A percentile compares a stretch with the other conserved stretches of the same genome.
These are phyloP conservation scores for Arthromyces matolae DNA, from an alignment of 768 basidiomycete species.

Conservation along the genomic window DNA sequence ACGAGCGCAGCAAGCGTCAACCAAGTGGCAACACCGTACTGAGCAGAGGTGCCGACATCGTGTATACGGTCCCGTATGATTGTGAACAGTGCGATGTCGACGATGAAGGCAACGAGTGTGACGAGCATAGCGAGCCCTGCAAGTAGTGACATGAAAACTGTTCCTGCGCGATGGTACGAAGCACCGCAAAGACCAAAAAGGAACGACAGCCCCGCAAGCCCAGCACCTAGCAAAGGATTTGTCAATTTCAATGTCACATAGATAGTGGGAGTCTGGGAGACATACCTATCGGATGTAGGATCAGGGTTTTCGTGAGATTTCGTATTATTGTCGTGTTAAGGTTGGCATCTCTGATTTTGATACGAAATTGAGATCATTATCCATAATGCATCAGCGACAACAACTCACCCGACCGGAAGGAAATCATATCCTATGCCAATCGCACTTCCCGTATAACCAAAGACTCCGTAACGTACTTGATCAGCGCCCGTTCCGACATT, in stretches of 20 bases:
- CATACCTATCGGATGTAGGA: conserved; percentile 78
- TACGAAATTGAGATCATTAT: background rate
- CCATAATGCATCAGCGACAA: background rate
- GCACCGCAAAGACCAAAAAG: conserved; percentile 68
- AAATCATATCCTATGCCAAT: conserved; percentile 59
- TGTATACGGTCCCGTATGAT: conserved; percentile 59
- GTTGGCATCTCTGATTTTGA: conserved; percentile 14
- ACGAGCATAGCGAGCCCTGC: conserved; percentile 63
- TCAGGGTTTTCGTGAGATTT: conserved; percentile 69
- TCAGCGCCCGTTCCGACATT: conserved; percentile 38
- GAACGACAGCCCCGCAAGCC: conserved; percentile 59
- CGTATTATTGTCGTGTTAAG: conserved; percentile 54
- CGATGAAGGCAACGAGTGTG: conserved; percentile 65
- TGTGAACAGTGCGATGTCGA: conserved; percentile 81
- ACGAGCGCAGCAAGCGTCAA: conserved; percentile 71
- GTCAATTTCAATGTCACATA: conserved; percentile 1
- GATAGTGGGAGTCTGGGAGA: conserved; percentile 11
- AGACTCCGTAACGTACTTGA: conserved; percentile 63
- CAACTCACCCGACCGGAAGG: conserved; percentile 6
- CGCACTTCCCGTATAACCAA: conserved; percentile 64
- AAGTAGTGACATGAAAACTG: conserved; percentile 72
- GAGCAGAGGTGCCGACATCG: conserved; percentile 42
- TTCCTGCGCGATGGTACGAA: conserved; percentile 63
- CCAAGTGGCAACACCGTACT: conserved; percentile 83
- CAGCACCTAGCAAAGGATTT: conserved; percentile 43